Conservation (phyloP, 257 asterid genomes). For the Ballota nigra region DNA sequence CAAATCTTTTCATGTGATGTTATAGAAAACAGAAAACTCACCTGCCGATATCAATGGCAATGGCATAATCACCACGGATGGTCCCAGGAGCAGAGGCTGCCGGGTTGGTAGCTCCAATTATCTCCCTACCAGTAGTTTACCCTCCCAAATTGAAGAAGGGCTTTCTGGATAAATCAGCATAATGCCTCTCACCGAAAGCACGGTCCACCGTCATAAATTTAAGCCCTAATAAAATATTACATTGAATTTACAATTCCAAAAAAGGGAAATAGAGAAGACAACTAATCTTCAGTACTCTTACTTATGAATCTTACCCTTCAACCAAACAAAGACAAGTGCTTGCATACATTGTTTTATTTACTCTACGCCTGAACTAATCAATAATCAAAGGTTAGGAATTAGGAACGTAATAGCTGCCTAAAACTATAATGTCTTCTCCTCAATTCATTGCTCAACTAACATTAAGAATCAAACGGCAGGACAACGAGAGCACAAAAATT, state of each 20-base stretch:
- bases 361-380: not conserved
- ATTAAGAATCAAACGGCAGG: not conserved
- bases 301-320: too few species aligned
- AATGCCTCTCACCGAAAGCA: slow-evolving; percentile 85
- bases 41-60: slow-evolving; percentile 79
- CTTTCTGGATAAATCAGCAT: slow-evolving; percentile 82
- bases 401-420: not conserved
- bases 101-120: slow-evolving; percentile 96
- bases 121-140: slow-evolving; percentile 88
- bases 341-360: not conserved
- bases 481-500: not conserved
- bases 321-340: too few species aligned
- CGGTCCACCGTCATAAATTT: slow-evolving; percentile 75
- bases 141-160: slow-evolving; percentile 97
- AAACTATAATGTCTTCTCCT: not conserved
- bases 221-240: slow-evolving; percentile 44
- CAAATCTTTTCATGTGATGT: not conserved
- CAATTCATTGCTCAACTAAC: not conserved
- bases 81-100: slow-evolving; percentile 96
- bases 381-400: not conserved
- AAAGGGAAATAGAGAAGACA: not conserved
- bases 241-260: not conserved
- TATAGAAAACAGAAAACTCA: slow-evolving; percentile 20
- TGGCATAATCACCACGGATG: slow-evolving; percentile 89
- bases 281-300: not conserved